Conservation (phyloP, 306 rosid genomes). For the Ziziphus jujuba region DNA sequence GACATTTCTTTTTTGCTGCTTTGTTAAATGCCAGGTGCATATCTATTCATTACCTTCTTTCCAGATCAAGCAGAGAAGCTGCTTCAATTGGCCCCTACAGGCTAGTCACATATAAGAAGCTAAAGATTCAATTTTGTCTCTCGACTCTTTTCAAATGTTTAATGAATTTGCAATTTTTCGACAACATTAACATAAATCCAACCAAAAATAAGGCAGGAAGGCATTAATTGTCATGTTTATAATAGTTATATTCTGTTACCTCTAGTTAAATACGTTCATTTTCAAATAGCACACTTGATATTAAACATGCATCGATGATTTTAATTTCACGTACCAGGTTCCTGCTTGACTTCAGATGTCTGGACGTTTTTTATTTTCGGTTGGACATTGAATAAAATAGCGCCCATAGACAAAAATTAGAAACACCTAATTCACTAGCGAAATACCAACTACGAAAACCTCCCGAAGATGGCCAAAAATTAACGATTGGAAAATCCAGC, state of each 20-base stretch:
- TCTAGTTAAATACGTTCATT: background rate
- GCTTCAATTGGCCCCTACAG: slow-evolving; percentile 51
- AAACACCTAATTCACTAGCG: background rate
- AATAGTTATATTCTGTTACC: background rate
- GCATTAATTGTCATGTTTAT: background rate
- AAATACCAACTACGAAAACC: slow-evolving; percentile 10
- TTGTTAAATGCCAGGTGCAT: slow-evolving; percentile 65
- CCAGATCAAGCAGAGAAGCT: slow-evolving; percentile 97
- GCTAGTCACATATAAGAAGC: slow-evolving; percentile 32
- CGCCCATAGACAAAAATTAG: no score
- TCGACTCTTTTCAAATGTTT: background rate
- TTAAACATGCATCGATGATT: background rate
- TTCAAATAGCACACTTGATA: no score
- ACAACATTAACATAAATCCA: background rate
- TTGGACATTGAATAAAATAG: no score
- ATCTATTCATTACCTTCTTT: slow-evolving; percentile 78
- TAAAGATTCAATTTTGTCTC: slow-evolving; percentile 4
- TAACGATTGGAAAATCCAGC: slow-evolving; percentile 29
- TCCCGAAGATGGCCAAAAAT: slow-evolving; percentile 12
- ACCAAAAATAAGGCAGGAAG: no score
- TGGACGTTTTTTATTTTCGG: no score
- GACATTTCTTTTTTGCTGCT: slow-evolving; percentile 12
- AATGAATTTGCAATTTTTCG: slow-evolving; percentile 1
- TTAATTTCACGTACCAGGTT: background rate
- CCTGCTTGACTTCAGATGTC: background rate